These are phyloP conservation scores for Colletotrichum neosansevieriae DNA, from an alignment of 2,329 filamentous ascomycete species.

Conservation along the genomic window DNA sequence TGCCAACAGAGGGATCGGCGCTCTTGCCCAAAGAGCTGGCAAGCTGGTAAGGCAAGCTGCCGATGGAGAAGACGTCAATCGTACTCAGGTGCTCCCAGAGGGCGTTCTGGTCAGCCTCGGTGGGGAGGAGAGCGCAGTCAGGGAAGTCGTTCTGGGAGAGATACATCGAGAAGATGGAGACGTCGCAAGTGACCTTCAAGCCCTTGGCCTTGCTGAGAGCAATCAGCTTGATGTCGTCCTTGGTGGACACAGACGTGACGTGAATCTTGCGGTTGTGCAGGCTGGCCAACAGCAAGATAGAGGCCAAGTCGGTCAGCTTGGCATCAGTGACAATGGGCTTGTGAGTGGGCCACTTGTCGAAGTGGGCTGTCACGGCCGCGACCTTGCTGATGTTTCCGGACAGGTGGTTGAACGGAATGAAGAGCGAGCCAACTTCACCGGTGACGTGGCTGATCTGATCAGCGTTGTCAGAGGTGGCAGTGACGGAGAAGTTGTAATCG, in stretches of 20 bases:
- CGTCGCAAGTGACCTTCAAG: conserved; percentile 85
- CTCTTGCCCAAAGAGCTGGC: conserved; percentile 66
- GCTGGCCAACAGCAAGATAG: conserved; percentile 81
- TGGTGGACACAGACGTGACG: conserved; percentile 83
- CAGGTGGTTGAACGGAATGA: conserved; percentile 85
- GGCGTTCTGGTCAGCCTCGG: conserved; percentile 75
- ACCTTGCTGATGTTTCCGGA: conserved; percentile 89
- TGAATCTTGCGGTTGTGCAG: conserved; percentile 84
- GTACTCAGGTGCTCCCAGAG: conserved; percentile 79
- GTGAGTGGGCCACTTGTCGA: conserved; percentile 80
- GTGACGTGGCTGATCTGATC: conserved; percentile 80
- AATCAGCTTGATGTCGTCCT: conserved; percentile 83
- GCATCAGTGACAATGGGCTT: conserved; percentile 87
- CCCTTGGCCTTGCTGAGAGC: conserved; percentile 84
- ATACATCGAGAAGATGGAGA: conserved; percentile 84
- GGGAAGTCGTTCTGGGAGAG: conserved; percentile 79
- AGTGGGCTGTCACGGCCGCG: conserved; percentile 82
- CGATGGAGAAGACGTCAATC: conserved; percentile 84
- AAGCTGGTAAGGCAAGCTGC: conserved; percentile 82
- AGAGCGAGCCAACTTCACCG: conserved; percentile 81
- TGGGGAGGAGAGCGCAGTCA: conserved; percentile 74
- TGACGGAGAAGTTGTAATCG: conserved; percentile 85
- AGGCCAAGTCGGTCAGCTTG: conserved; percentile 84
- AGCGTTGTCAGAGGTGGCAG: conserved; percentile 78
- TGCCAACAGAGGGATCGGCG: conserved; percentile 72